Conservation (phyloP, 2,329 filamentous ascomycete genomes). For the Tolypocladium cylindrosporum region DNA sequence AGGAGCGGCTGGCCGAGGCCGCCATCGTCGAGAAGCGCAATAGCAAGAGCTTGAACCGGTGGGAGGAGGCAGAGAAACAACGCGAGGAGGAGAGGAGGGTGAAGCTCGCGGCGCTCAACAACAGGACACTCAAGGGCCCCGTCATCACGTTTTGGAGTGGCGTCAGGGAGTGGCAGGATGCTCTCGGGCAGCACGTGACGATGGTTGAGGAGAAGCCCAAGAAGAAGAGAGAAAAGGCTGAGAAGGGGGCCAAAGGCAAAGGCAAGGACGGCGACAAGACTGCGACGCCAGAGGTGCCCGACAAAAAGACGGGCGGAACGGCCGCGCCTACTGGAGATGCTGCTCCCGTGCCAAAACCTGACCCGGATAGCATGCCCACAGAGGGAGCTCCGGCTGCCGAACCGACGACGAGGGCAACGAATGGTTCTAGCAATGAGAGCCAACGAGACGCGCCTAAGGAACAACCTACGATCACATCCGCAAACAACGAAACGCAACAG, state of each 20-base stretch:
- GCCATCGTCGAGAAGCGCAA: slow-evolving; percentile 77
- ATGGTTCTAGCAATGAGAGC: not conserved
- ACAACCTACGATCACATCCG: too few relatives aligned
- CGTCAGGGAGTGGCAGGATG: slow-evolving; percentile 71
- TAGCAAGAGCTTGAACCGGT: slow-evolving; percentile 80
- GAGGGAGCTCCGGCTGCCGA: not conserved
- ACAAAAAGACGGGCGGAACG: slow-evolving; percentile 6
- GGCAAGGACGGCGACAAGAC: slow-evolving; percentile 14
- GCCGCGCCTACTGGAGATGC: not conserved
- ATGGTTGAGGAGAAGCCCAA: slow-evolving; percentile 55
- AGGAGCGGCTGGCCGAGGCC: slow-evolving; percentile 72
- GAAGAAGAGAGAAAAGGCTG: slow-evolving; percentile 37
- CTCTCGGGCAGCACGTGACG: slow-evolving; percentile 56
- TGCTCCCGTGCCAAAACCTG: not conserved
- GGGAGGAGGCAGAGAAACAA: slow-evolving; percentile 87
- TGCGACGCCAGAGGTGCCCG: slow-evolving; percentile 4
- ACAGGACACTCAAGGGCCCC: slow-evolving; percentile 76
- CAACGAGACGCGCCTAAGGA: not conserved
- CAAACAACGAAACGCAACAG: not conserved
- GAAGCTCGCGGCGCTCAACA: slow-evolving; percentile 79
- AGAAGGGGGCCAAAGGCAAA: slow-evolving; percentile 22
- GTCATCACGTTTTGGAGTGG: slow-evolving; percentile 92
- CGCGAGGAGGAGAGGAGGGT: slow-evolving; percentile 74
- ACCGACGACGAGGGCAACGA: not conserved
- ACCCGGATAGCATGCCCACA: not conserved